Evolutionary conservation across 1,284 basidiomycete species (phyloP).

Genomic region (Mycena sp.): DNA sequence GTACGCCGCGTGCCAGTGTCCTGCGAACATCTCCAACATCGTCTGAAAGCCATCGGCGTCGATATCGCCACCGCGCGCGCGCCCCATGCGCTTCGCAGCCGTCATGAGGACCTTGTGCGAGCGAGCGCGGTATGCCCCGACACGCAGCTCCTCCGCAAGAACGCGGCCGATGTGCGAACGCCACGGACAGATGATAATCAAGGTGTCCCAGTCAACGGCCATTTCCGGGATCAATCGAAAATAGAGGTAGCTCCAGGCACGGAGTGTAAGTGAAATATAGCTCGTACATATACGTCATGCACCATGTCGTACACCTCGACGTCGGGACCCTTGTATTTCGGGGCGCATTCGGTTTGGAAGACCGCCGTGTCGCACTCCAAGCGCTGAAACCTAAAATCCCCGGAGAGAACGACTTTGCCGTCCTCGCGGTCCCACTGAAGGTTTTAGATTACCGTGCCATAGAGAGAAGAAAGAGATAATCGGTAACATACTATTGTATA

Average conservation of each 20-base stretch:
- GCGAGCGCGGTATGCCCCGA: background rate
- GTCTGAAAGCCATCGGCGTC: background rate
- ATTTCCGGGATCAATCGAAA: constrained; percentile 12
- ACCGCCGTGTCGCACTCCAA: constrained; percentile 9
- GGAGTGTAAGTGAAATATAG: background rate
- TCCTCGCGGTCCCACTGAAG: background rate
- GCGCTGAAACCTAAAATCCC: constrained; percentile 5
- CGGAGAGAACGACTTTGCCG: background rate
- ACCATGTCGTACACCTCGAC: constrained; percentile 1
- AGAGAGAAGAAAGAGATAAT: background rate
- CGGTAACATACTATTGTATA: background rate
- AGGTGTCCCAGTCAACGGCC: constrained; percentile 19
- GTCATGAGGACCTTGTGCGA: background rate
- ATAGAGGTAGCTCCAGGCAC: background rate
- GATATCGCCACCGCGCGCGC: background rate
- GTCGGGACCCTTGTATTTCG: background rate
- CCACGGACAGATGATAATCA: constrained; percentile 14
- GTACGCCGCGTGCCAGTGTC: background rate
- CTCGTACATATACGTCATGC: constrained; percentile 14
- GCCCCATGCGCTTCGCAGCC: background rate
- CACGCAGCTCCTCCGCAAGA: constrained; percentile 19
- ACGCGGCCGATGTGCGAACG: constrained; percentile 9
- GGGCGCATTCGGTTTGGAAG: constrained; percentile 2
- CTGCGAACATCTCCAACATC: background rate
- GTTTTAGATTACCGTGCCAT: too few species aligned